phyloP scores from a whole-genome alignment of 1,284 basidiomycete genomes.

The Leccinum proliferum region DNA sequence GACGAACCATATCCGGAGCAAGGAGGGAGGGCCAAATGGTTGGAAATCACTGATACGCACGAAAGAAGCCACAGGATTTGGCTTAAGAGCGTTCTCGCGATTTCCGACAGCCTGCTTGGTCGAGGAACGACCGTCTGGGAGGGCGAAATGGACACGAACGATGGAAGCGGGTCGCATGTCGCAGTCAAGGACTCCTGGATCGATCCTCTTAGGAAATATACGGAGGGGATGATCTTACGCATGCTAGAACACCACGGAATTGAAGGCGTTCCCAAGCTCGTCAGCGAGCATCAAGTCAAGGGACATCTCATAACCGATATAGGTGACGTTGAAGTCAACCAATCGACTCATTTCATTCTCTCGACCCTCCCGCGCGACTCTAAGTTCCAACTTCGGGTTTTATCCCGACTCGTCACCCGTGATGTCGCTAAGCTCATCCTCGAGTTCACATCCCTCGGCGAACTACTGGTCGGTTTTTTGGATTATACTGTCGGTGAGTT shows the following conservation, averaged over 20 bases:
- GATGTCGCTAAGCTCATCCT: background rate
- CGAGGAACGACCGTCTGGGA: constrained; percentile 8
- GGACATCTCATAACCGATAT: background rate
- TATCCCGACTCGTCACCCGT: background rate
- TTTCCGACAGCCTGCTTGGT: constrained; percentile 5
- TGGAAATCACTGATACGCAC: background rate
- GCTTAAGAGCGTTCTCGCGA: background rate
- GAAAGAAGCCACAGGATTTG: background rate
- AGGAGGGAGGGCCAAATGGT: background rate
- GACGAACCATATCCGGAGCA: background rate
- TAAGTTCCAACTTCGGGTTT: background rate
- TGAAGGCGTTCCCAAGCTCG: background rate
- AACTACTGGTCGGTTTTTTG: background rate
- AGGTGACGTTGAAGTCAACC: background rate
- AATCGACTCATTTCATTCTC: background rate
- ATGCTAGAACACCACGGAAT: background rate
- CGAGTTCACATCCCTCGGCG: background rate
- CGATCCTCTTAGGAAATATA: constrained; percentile 8
- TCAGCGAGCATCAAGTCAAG: background rate
- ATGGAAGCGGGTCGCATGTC: background rate
- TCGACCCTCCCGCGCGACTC: background rate
- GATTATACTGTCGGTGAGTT: background rate
- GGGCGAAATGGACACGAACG: background rate
- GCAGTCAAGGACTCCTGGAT: constrained; percentile 6
- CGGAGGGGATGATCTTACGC: constrained; percentile 3